These are phyloP conservation scores for Macrophomina pseudophaseolina DNA, from an alignment of 2,329 filamentous ascomycete genomes.

Conservation along the genomic window DNA sequence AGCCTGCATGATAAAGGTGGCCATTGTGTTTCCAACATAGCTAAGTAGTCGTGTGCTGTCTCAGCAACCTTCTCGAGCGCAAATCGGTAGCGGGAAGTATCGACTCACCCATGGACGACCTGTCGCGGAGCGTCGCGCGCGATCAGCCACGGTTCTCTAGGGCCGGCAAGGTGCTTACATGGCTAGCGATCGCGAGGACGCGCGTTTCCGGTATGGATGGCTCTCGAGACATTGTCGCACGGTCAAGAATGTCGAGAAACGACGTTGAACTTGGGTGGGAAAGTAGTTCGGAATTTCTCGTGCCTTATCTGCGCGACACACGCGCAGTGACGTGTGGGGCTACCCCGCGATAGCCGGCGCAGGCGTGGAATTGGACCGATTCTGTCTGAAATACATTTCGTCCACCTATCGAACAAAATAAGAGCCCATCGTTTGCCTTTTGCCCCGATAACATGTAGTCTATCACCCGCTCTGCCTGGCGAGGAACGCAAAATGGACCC, in stretches of 20 bases:
- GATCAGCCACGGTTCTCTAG: conserved; percentile 35
- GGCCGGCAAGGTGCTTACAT: conserved; percentile 65
- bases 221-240: conserved; percentile 23
- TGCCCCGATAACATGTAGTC: conserved; percentile 19
- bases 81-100: not conserved
- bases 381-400: not conserved
- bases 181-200: conserved; percentile 89
- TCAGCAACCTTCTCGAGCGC: conserved; percentile 32
- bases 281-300: conserved; percentile 23
- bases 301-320: conserved; percentile 26
- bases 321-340: conserved; percentile 28
- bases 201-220: conserved; percentile 55
- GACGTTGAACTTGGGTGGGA: conserved; percentile 38
- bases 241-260: conserved; percentile 47
- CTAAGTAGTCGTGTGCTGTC: conserved; percentile 52
- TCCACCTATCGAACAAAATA: conserved; percentile 3
- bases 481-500: conserved; percentile 11
- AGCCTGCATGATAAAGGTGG: conserved; percentile 90
- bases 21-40: conserved; percentile 98
- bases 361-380: conserved; percentile 24
- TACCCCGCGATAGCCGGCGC: conserved; percentile 26
- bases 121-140: conserved; percentile 39
- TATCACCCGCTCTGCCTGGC: conserved; percentile 6
- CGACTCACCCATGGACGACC: conserved; percentile 75
- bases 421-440: conserved; percentile 17